phyloP scores from a whole-genome alignment of 345 rosid genomes.

The Psidium friedrichsthalianum region DNA sequence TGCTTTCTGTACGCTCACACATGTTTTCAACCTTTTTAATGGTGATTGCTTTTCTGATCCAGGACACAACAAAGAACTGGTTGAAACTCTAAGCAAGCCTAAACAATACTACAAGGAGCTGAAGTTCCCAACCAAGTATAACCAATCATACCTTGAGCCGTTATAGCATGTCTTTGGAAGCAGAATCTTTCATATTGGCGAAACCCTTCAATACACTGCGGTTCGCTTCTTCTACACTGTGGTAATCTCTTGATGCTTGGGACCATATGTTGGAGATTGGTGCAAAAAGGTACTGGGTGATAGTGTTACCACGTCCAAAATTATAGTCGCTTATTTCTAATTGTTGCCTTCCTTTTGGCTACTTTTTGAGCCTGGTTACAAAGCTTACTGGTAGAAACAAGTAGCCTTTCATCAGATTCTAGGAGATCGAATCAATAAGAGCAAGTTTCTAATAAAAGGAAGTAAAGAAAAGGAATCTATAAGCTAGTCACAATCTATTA shows the following conservation, averaged over 20 bases:
- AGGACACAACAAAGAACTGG: constrained; percentile 72
- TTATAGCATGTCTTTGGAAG: constrained; percentile 91
- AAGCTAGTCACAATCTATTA: neutral
- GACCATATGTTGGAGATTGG: constrained; percentile 95
- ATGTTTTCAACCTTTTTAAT: constrained; percentile 2
- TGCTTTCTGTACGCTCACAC: neutral
- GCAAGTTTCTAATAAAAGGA: neutral
- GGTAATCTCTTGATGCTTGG: constrained; percentile 94
- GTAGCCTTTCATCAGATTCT: neutral
- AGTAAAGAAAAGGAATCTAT: neutral
- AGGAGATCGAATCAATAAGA: neutral
- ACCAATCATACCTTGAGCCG: constrained; percentile 63
- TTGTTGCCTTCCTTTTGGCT: neutral
- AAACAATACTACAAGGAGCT: constrained; percentile 53
- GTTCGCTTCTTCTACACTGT: constrained; percentile 95
- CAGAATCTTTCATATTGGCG: constrained; percentile 96
- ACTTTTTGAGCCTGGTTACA: neutral
- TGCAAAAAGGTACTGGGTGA: constrained; percentile 42
- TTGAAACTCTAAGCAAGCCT: constrained; percentile 72
- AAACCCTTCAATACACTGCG: constrained; percentile 88
- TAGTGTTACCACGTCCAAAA: neutral
- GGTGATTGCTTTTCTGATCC: constrained; percentile 10
- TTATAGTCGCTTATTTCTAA: neutral
- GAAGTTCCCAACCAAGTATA: constrained; percentile 74
- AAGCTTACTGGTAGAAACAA: neutral